Conservation (phyloP, 495 filamentous ascomycete genomes). For the Neurospora cerealis region DNA sequence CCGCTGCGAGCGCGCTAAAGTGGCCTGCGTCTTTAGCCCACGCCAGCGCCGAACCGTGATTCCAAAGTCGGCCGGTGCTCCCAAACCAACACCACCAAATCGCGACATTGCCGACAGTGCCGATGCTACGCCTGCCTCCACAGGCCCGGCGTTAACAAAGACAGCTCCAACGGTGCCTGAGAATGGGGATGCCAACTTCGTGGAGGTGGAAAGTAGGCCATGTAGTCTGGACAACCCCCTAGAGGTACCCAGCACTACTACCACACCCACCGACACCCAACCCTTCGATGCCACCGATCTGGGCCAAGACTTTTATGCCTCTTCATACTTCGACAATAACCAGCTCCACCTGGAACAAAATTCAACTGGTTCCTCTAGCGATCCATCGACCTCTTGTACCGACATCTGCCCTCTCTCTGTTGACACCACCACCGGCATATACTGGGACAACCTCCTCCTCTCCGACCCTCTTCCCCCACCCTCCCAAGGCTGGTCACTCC, state of each 20-base stretch:
- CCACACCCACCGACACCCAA: background rate
- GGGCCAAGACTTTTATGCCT: background rate
- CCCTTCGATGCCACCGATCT: background rate
- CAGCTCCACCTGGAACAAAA: background rate
- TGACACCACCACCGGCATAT: background rate
- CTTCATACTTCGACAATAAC: background rate
- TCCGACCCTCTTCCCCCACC: background rate
- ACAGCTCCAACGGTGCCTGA: background rate
- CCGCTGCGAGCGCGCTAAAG: slow-evolving; percentile 4
- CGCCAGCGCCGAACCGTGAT: background rate
- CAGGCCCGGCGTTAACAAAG: background rate
- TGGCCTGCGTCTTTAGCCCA: slow-evolving; percentile 6
- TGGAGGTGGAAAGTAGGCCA: background rate
- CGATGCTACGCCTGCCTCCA: background rate
- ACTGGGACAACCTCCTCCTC: background rate
- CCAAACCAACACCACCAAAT: background rate
- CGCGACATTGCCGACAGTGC: background rate
- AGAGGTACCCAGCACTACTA: background rate
- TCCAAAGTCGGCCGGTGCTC: background rate
- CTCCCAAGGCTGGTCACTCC: background rate
- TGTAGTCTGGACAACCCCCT: background rate
- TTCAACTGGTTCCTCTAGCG: background rate
- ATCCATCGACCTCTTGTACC: background rate
- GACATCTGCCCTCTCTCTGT: background rate
- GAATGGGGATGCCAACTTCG: background rate